A percentile compares a stretch with the other conserved stretches of the same genome.
phyloP scores from a whole-genome alignment of 176 grass and related monocot genomes.

The Oropetium thomaeum region DNA sequence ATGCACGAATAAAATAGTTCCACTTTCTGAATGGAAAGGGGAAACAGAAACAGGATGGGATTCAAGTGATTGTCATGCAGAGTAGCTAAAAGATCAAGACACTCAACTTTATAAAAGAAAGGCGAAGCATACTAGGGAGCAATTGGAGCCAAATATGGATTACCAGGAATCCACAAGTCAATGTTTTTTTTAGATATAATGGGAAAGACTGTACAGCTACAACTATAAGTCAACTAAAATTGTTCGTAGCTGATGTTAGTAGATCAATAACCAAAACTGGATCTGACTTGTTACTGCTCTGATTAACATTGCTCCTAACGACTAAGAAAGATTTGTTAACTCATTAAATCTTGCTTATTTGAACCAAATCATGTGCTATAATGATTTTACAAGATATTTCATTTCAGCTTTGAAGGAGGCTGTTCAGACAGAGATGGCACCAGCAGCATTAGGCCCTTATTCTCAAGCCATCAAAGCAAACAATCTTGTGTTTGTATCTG shows the following conservation, averaged over 20 bases:
- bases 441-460: slow-evolving; percentile 88
- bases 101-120: background rate
- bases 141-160: background rate
- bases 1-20: background rate
- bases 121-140: too few relatives aligned
- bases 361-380: background rate
- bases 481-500: slow-evolving; percentile 94
- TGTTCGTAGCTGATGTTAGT: background rate
- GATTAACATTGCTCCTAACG: background rate
- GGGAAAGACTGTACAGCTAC: too few relatives aligned
- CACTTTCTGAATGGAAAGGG: background rate
- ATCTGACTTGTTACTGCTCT: background rate
- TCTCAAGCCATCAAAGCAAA: slow-evolving; percentile 97
- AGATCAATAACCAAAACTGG: background rate
- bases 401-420: slow-evolving; percentile 64
- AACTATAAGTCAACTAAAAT: background rate
- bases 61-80: background rate
- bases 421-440: slow-evolving; percentile 81
- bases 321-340: background rate
- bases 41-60: background rate
- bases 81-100: background rate
- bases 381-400: background rate
- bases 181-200: too few relatives aligned
- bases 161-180: background rate
- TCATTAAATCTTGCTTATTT: background rate